These are phyloP conservation scores for Clarireedia hainanense DNA, from an alignment of 2,329 filamentous ascomycete genomes.

Conservation along the genomic window DNA sequence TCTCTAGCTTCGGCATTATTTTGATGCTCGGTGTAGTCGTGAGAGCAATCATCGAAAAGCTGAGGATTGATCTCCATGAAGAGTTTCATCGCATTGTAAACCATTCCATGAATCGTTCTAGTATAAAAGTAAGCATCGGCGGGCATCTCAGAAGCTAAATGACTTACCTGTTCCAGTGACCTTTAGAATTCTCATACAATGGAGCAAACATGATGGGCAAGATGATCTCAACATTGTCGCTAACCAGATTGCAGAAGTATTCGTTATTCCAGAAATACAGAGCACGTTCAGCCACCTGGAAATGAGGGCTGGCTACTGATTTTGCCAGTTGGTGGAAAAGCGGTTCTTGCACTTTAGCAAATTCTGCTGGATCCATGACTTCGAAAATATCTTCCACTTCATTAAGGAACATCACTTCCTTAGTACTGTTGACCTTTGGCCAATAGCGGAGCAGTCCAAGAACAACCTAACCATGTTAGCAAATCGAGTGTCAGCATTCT, in stretches of 20 bases:
- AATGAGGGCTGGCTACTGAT: slow-evolving; percentile 95
- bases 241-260: slow-evolving; percentile 98
- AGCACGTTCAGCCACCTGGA: slow-evolving; percentile 94
- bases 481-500: background rate
- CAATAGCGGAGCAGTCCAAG: slow-evolving; percentile 91
- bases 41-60: slow-evolving; percentile 96
- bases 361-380: slow-evolving; percentile 98
- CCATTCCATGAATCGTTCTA: slow-evolving; percentile 98
- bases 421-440: slow-evolving; percentile 99
- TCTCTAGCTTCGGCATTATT: slow-evolving; percentile 84
- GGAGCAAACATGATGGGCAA: slow-evolving; percentile 99
- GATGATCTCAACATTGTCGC: slow-evolving; percentile 97
- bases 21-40: slow-evolving; percentile 95
- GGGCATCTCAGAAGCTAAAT: slow-evolving; percentile 5
- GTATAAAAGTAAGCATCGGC: slow-evolving; percentile 27
- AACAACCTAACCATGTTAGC: slow-evolving; percentile 57
- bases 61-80: slow-evolving; percentile 99
- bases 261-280: slow-evolving; percentile 99
- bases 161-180: slow-evolving; percentile 85
- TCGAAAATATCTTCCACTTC: slow-evolving; percentile 99
- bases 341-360: slow-evolving; percentile 96
- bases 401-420: slow-evolving; percentile 99
- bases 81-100: slow-evolving; percentile 99
- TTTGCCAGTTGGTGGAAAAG: slow-evolving; percentile 96
- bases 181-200: slow-evolving; percentile 97